Evolutionary conservation across 257 asterid species (phyloP).

Genomic region (Hygrophila difformis): DNA sequence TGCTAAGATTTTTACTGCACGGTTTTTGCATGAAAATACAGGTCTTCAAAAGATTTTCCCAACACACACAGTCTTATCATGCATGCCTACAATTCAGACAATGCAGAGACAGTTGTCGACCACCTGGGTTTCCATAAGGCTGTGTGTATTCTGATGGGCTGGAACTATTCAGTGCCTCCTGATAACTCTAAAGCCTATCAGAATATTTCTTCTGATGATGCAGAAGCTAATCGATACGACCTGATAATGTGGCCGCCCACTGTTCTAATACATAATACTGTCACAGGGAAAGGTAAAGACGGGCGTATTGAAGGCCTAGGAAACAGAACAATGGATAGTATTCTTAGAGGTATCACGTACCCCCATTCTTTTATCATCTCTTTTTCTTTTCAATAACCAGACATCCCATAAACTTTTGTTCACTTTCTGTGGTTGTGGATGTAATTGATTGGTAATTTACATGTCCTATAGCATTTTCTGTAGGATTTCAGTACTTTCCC

Average conservation of each 20-base stretch:
- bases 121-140: constrained; percentile 95
- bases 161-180: constrained; percentile 79
- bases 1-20: constrained; percentile 35
- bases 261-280: constrained; percentile 78
- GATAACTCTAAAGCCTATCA: constrained; percentile 83
- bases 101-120: constrained; percentile 53
- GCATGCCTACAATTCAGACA: constrained; percentile 75
- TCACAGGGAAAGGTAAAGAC: constrained; percentile 77
- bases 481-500: background rate
- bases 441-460: too few species aligned
- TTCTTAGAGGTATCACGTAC: constrained; percentile 72
- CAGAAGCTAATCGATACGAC: constrained; percentile 66
- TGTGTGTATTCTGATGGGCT: constrained; percentile 87
- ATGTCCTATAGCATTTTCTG: constrained; percentile 9
- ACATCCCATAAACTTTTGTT: constrained; percentile 15
- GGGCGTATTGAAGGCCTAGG: constrained; percentile 97
- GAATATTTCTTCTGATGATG: constrained; percentile 59
- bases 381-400: background rate
- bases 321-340: constrained; percentile 88
- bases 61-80: constrained; percentile 81
- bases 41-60: constrained; percentile 71
- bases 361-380: constrained; percentile 27
- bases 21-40: constrained; percentile 67
- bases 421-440: constrained; percentile 10
- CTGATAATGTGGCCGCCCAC: constrained; percentile 96